Percentiles rank a stretch among this genome's conserved stretches.
These are phyloP conservation scores for Umbelopsis isabellina DNA, from an alignment of 192 early-diverging fungal genomes.

Conservation along the genomic window DNA sequence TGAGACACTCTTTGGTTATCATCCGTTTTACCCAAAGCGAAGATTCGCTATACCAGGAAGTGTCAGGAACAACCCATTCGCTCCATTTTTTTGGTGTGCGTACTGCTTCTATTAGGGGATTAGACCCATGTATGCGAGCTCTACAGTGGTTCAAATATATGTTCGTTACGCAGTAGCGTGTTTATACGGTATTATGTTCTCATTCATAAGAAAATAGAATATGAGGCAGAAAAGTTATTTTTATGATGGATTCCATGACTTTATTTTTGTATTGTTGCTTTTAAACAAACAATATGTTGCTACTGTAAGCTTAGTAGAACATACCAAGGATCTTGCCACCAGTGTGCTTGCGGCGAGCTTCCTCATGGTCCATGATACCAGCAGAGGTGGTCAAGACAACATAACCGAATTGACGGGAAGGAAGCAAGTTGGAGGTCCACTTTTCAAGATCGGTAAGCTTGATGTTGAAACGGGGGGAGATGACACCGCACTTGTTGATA, in stretches of 20 bases:
- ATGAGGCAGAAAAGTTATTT: background rate
- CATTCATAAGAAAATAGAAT: no score
- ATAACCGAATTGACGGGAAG: slow-evolving; percentile 98
- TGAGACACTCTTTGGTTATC: no score
- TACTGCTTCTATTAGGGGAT: no score
- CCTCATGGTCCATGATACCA: slow-evolving; percentile 99
- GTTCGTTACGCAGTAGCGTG: no score
- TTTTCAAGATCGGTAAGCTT: slow-evolving; percentile 93
- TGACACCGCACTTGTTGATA: slow-evolving; percentile 99
- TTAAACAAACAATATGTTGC: background rate
- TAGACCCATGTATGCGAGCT: no score
- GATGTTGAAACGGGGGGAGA: slow-evolving; percentile 98
- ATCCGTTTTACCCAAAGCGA: no score
- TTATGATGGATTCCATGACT: slow-evolving; percentile 19
- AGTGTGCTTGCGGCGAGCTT: slow-evolving; percentile 95
- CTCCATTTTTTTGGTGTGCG: no score
- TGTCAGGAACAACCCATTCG: no score
- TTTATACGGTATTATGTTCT: no score
- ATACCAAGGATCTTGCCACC: slow-evolving; percentile 98
- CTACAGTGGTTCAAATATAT: no score
- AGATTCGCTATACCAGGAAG: no score
- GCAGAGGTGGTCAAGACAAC: slow-evolving; percentile 90
- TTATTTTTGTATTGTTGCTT: background rate
- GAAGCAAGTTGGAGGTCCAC: slow-evolving; percentile 96
- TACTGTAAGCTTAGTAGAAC: slow-evolving; percentile 73